Conservation (phyloP, 2,329 filamentous ascomycete species). For the Calcarisporium arbuscula region DNA sequence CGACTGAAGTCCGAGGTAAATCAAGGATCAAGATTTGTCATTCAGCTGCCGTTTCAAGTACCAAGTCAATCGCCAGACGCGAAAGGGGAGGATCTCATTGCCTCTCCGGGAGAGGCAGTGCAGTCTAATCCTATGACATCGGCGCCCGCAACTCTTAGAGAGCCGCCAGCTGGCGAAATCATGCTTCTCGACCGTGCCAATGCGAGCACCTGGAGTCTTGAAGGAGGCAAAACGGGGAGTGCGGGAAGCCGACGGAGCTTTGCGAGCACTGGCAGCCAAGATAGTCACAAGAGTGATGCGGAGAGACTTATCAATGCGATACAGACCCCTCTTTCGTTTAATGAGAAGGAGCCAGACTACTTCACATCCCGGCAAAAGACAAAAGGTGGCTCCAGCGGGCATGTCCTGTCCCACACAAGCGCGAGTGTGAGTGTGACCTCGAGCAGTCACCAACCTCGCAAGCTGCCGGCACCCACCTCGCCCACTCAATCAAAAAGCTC, state of each 20-base stretch:
- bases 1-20: conserved; percentile 77
- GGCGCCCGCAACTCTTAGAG: conserved; percentile 18
- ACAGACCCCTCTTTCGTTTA: conserved; percentile 47
- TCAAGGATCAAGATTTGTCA: conserved; percentile 74
- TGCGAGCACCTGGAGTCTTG: conserved; percentile 11
- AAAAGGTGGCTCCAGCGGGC: conserved; percentile 9
- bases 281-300: conserved; percentile 54
- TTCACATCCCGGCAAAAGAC: conserved; percentile 13
- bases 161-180: conserved; percentile 44
- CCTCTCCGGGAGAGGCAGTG: conserved; percentile 6
- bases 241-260: conserved; percentile 25
- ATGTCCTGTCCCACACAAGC: conserved; percentile 5
- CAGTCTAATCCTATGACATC: conserved; percentile 11
- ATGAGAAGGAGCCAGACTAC: conserved; percentile 28
- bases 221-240: conserved; percentile 14
- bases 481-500: conserved; percentile 10
- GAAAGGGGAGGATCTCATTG: conserved; percentile 6
- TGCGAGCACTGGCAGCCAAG: conserved; percentile 33
- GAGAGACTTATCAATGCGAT: conserved; percentile 69
- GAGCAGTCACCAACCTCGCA: conserved; percentile 9
- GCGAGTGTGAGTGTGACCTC: conserved; percentile 9
- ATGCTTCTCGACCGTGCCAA: conserved; percentile 51
- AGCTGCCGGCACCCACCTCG: background rate
- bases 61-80: conserved; percentile 33
- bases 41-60: conserved; percentile 70